Evolutionary conservation across 345 rosid genomes (phyloP), one percentile per base, ranked within the genome.

Genomic region (Citrus cavaleriei): DNA sequence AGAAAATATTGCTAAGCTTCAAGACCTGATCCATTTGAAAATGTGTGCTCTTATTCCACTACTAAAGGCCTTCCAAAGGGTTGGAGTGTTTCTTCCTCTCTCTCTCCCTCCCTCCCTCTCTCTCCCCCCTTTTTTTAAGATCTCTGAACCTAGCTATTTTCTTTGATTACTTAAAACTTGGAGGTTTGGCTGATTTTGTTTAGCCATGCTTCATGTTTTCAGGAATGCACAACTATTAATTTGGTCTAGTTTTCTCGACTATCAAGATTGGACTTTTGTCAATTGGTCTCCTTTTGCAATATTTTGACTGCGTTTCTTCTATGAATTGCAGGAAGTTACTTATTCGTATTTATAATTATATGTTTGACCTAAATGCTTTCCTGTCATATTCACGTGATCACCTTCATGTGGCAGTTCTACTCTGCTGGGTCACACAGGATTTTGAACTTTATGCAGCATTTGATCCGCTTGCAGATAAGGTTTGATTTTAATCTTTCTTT

Each of bases 401-500:
- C 22, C 42, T 63, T 64, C 40, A 6, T 81, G 67, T 79, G 59
- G 79, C 98, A 97, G 99, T 92, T 78, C 87, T 94, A 55, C 92
- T 97, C 63, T 97, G 99, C 86, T 97, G 99, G 98, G 93, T 92
- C 65, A 94, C 99, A 16, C 97, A 87, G 73, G 98, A 94, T 87
- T 94, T 97, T 82, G 99, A 97, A 83, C 95, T 94, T 75, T 97
- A 97, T 79, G 97, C 98, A 28, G 95, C 99, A 69, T 94, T 97
- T 68, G 99, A 97, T 90, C 99, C 99, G 24, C 95, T 94, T 65
- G 97, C 98, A 67, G 98, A 94, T 84, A 97, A 94, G 97, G 99
- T 94, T 72, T 75, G 86, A 58, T 60, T 54, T 19, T 76, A 55
- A 49, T 35, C 70, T 40, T 77, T 77, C 2, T 68, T 51, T 21